Evolutionary conservation across 371 early-diverging fungal genomes (phyloP).

Genomic region (Encephalitozoon intestinalis): DNA sequence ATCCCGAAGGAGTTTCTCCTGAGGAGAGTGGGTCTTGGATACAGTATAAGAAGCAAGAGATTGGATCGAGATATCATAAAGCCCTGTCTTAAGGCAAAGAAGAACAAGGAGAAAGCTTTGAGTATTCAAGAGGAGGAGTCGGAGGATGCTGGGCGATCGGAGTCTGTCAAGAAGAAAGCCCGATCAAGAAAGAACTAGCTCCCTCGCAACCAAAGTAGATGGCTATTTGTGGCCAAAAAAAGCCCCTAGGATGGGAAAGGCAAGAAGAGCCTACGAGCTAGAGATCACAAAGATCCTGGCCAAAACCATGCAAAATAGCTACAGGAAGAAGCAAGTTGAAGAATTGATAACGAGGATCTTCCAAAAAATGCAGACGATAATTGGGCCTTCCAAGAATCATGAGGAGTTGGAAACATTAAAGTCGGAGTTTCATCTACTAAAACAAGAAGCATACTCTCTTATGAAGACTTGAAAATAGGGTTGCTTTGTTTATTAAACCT

Average conservation of each 20-base stretch:
- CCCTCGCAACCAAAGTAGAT: too few species aligned
- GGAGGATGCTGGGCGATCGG: not conserved
- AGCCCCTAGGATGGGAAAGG: not conserved
- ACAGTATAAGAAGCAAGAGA: not conserved
- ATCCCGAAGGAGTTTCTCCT: slow-evolving; percentile 7
- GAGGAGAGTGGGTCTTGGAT: slow-evolving; percentile 29
- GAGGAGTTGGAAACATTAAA: not conserved
- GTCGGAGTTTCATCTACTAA: slow-evolving; percentile 8
- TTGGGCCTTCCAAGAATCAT: not conserved
- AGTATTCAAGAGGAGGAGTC: not conserved
- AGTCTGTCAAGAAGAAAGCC: not conserved
- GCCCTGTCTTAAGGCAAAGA: not conserved
- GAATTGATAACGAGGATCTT: slow-evolving; percentile 30
- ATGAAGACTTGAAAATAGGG: not conserved
- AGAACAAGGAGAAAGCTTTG: not conserved
- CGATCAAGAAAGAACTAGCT: not conserved
- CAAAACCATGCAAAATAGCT: slow-evolving; percentile 44
- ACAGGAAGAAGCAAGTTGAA: slow-evolving; percentile 36
- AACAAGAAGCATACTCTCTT: slow-evolving; percentile 5
- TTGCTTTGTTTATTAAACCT: not conserved
- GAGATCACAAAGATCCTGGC: slow-evolving; percentile 47
- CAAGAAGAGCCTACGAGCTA: not conserved
- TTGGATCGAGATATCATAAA: not conserved
- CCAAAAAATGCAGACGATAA: slow-evolving; percentile 6
- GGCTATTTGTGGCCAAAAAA: not conserved